phyloP scores from a whole-genome alignment of 257 asterid species.

The Vinca minor region DNA sequence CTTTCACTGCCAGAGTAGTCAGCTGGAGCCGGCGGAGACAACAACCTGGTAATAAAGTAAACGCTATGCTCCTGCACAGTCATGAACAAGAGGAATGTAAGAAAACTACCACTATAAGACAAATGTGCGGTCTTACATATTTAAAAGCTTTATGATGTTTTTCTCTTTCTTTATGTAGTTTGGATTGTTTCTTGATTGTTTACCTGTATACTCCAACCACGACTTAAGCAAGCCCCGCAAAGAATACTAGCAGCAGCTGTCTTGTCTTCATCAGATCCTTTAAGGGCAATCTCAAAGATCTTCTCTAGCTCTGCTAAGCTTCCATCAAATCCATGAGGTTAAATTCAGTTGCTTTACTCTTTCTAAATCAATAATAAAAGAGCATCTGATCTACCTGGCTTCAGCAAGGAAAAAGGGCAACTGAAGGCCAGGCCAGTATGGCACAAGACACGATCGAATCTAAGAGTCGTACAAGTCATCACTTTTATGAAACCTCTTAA shows the following conservation, averaged over 20 bases:
- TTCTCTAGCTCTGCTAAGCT: constrained; percentile 94
- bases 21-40: constrained; percentile 76
- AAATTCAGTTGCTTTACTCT: constrained; percentile 73
- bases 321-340: constrained; percentile 84
- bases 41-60: constrained; percentile 69
- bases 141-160: not conserved
- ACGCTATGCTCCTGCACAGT: constrained; percentile 75
- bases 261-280: constrained; percentile 70
- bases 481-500: not conserved
- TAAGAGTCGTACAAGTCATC: not conserved
- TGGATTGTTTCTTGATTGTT: constrained; percentile 4
- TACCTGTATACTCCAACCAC: constrained; percentile 95
- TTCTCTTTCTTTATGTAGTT: too few relatives aligned
- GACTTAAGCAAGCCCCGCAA: constrained; percentile 72
- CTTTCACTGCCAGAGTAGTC: constrained; percentile 55
- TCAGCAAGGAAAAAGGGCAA: constrained; percentile 23
- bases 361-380: constrained; percentile 31
- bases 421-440: constrained; percentile 24
- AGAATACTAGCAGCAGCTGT: constrained; percentile 87
- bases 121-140: not conserved
- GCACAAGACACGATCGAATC: constrained; percentile 8
- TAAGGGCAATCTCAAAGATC: constrained; percentile 70
- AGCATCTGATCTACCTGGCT: constrained; percentile 30
- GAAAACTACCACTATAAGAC: constrained; percentile 2
- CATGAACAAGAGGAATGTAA: constrained; percentile 16